phyloP scores from a whole-genome alignment of 2,329 filamentous ascomycete genomes.

The Fusarium transvaalense region DNA sequence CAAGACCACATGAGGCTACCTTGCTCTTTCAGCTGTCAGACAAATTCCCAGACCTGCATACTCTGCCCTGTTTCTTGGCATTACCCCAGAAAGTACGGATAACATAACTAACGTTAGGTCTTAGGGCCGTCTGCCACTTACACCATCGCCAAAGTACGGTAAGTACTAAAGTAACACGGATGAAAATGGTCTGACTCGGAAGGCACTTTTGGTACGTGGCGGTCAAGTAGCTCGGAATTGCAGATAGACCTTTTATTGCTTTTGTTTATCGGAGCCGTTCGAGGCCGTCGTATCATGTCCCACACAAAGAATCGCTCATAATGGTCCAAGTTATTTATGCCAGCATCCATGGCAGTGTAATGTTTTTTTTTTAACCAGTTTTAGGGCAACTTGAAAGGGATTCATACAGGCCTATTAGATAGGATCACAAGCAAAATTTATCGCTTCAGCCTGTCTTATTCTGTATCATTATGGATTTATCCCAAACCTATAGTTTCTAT shows the following conservation, averaged over 20 bases:
- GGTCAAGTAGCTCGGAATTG: not conserved
- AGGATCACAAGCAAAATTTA: not conserved
- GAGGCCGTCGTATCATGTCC: not conserved
- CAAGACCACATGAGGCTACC: constrained; percentile 30
- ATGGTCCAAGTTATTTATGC: not conserved
- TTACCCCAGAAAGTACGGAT: constrained; percentile 8
- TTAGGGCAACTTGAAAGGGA: not conserved
- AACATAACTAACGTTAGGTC: too few relatives aligned
- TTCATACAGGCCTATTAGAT: too few relatives aligned
- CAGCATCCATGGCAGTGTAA: not conserved
- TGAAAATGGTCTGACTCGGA: constrained; percentile 3
- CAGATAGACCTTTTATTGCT: not conserved
- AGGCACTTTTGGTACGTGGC: constrained; percentile 2
- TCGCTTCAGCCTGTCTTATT: not conserved
- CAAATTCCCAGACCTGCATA: constrained; percentile 9
- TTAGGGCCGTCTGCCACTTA: not conserved
- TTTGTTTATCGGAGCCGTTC: not conserved
- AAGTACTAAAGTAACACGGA: constrained; percentile 3
- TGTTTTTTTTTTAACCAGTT: not conserved
- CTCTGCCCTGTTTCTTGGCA: not conserved
- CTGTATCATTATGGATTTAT: too few relatives aligned
- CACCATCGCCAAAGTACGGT: constrained; percentile 10
- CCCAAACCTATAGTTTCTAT: too few relatives aligned
- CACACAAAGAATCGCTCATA: not conserved
- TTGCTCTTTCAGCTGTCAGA: constrained; percentile 22